phyloP scores from a whole-genome alignment of 306 rosid species.

The Albizia julibrissin region DNA sequence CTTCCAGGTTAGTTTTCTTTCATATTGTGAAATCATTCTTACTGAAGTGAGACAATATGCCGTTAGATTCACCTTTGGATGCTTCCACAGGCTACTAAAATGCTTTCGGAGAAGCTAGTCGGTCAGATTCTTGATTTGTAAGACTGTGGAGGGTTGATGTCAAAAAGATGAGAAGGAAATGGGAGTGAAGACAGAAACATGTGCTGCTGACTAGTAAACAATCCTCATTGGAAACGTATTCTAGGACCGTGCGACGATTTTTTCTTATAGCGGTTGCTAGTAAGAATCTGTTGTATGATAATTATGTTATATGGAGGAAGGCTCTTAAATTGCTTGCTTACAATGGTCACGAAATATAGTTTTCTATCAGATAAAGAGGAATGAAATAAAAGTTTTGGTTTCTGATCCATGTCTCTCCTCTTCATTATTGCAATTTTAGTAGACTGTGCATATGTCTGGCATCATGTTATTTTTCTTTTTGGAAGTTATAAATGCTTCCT shows the following conservation, averaged over 20 bases:
- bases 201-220: conserved; percentile 24
- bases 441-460: not conserved
- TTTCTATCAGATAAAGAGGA: conserved; percentile 22
- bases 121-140: conserved; percentile 54
- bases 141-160: conserved; percentile 26
- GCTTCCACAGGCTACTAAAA: conserved; percentile 69
- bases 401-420: not conserved
- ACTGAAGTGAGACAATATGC: not conserved
- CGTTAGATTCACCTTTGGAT: conserved; percentile 24
- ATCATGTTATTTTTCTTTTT: not conserved
- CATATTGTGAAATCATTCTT: not conserved
- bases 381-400: not conserved
- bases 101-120: conserved; percentile 82
- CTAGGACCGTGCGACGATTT: conserved; percentile 18
- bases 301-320: conserved; percentile 8
- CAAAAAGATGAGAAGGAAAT: conserved; percentile 28
- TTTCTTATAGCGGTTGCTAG: not conserved
- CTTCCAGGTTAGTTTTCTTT: conserved; percentile 72
- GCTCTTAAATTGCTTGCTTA: conserved; percentile 9
- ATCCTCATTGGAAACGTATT: conserved; percentile 23
- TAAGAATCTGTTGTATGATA: conserved; percentile 24
- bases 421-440: not conserved
- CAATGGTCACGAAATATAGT: conserved; percentile 17
- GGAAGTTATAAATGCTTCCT: not conserved
- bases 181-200: conserved; percentile 12